Base-by-base conservation (phyloP, 1,284 basidiomycete species). In the Fomitiporia mediterranea region DNA sequence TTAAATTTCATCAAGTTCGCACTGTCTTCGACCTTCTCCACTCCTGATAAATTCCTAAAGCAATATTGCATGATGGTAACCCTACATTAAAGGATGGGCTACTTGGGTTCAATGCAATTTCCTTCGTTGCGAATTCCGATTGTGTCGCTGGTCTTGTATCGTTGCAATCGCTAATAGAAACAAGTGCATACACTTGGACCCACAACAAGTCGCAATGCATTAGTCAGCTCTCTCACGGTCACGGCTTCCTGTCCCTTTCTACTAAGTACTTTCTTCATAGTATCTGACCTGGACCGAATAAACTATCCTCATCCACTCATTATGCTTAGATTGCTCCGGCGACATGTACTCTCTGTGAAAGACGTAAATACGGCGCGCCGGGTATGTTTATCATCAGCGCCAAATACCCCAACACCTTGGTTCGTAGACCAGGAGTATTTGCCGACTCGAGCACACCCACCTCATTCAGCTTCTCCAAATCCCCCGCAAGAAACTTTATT, bases 391-490 rank as follows among this genome's bases (percentile, higher is more conserved):
- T 54, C 56, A n/a, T 27, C 56, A 2, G 44, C 39, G 15, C 15
- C 56, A 8, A 35, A 35, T 15, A 9, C 9, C 13, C 5, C 35
- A 30, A 51, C 34, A 19, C 63, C 63, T 25, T 64, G 63, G 63
- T 64, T 63, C 49, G 56, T 64, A 11, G 55, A 61, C 21, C 21
- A 58, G n/a, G 56, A 55, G 7, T 55, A 46, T n/a, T 27, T 37
- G 13, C 38, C 42, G 49, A 8, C 25, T 4, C 28, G 34, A 23
- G 38, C 23, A 48, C 39, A 51, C 51, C 59, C 61, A 50, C 54
- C 42, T 32, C 46, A 59, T 51, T 51, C 48, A 21, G 17, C 34
- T 21, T 34, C 40, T 32, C 28, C 54, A n/a, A 30, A 17, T 28
- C 21, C 13, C 51, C 19, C 44, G 21, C 38, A 51, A 32, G 42